These are phyloP conservation scores for Aurifilum marmelostoma DNA, from an alignment of 2,329 filamentous ascomycete genomes.

Conservation along the genomic window DNA sequence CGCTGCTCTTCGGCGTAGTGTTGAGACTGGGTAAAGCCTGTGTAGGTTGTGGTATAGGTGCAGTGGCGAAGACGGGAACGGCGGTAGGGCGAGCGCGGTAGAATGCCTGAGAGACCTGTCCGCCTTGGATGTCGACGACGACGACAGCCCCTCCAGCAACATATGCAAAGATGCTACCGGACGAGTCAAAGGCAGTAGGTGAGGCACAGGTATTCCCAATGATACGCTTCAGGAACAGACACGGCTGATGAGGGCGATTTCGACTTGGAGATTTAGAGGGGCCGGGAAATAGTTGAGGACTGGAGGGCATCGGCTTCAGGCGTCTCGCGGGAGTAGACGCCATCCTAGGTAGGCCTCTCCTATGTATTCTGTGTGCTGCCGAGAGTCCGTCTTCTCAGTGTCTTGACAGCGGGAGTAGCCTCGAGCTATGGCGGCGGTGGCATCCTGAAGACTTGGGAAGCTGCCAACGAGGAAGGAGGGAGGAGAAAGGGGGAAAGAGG, in stretches of 20 bases:
- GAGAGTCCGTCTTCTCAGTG: background rate
- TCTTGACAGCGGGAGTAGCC: background rate
- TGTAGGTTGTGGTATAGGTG: slow-evolving; percentile 54
- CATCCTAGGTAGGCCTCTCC: slow-evolving; percentile 46
- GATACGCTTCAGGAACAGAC: slow-evolving; percentile 77
- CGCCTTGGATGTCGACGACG: slow-evolving; percentile 75
- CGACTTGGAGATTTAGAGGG: slow-evolving; percentile 66
- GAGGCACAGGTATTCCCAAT: slow-evolving; percentile 88
- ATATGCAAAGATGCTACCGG: slow-evolving; percentile 81
- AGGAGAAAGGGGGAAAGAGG: no score
- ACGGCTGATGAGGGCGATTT: slow-evolving; percentile 55
- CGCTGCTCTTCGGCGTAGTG: slow-evolving; percentile 63
- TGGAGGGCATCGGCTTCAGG: slow-evolving; percentile 74
- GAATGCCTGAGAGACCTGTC: slow-evolving; percentile 77
- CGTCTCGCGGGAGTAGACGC: slow-evolving; percentile 62
- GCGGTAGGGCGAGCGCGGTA: slow-evolving; percentile 84
- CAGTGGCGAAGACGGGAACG: slow-evolving; percentile 64
- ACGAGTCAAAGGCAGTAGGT: slow-evolving; percentile 83
- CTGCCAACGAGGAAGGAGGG: background rate
- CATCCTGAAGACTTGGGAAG: background rate
- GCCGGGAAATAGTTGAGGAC: slow-evolving; percentile 69
- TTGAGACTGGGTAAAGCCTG: slow-evolving; percentile 54
- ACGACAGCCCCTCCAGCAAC: slow-evolving; percentile 94
- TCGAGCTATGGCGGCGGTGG: background rate
- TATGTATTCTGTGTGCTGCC: background rate